These are phyloP conservation scores for Raddia guianensis DNA, from an alignment of 176 grass and related monocot species.

Conservation along the genomic window DNA sequence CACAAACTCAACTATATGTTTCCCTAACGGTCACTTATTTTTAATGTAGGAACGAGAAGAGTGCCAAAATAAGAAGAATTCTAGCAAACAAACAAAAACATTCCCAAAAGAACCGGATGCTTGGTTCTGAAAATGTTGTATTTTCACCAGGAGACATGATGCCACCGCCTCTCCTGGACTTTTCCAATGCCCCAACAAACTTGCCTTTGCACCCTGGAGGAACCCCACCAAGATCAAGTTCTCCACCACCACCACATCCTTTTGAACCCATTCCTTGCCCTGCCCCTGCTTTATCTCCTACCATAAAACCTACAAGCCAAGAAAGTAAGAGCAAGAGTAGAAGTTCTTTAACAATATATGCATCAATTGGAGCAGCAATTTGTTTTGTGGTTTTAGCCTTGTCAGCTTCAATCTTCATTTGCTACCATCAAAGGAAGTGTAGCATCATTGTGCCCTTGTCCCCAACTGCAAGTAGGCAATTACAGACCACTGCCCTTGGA, in stretches of 20 bases:
- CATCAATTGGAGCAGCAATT: slow-evolving; percentile 49
- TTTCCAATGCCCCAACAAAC: neutral
- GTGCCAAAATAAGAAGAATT: slow-evolving; percentile 20
- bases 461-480: slow-evolving; percentile 52
- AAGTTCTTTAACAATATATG: slow-evolving; percentile 14
- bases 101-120: neutral
- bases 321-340: slow-evolving; percentile 27
- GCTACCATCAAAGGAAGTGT: slow-evolving; percentile 42
- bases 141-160: neutral
- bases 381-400: slow-evolving; percentile 37
- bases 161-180: neutral
- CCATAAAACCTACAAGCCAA: neutral
- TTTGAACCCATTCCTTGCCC: neutral
- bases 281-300: neutral
- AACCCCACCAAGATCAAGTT: neutral
- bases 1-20: neutral
- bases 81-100: slow-evolving; percentile 27
- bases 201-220: neutral
- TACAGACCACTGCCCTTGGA: slow-evolving; percentile 57
- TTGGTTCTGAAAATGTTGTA: neutral
- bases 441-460: slow-evolving; percentile 70
- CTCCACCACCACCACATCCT: neutral
- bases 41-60: slow-evolving; percentile 11
- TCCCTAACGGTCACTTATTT: slow-evolving; percentile 16
- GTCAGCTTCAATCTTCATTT: slow-evolving; percentile 47